Base-by-base conservation (phyloP, 2,329 filamentous ascomycete species). In the Thielaviopsis ethacetica region DNA sequence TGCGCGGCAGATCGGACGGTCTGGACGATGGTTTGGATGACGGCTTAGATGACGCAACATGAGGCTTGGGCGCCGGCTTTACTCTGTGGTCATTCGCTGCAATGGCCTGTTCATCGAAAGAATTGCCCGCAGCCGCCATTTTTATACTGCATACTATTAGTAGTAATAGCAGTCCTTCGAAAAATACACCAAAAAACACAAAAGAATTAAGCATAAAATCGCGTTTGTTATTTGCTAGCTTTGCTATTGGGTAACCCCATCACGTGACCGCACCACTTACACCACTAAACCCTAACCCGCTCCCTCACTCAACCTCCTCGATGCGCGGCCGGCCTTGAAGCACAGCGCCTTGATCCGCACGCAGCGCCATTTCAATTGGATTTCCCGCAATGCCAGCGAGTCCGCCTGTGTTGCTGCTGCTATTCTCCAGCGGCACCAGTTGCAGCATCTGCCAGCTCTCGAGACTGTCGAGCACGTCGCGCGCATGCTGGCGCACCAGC, bases 401-500 rank as follows among this genome's bases (percentile, higher is more conserved):
- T 57, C 44, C 60, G 60, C 52, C 67, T 64, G 38, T 63, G 69
- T 72, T 57, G 66, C 66, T 57, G 69, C 72, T 57, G 66, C 66
- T 57, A 72, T 59, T 26, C 63, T 66, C 22, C 22, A 70, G 62
- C 24, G 73, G 74, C 50, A 81, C 66, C 59, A 82, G 63, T 57
- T 68, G 73, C 58, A 77, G 74, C 67, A 84, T 69, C 60, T 76
- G 75, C 79, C 81, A 84, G 60, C 76, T 79, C 63, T 83, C 77
- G 62, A 89, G 66, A 54, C 79, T 84, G 67, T 88, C 85, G 12
- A 82, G 68, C n/a, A 84, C 82, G 64, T 83, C 83, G 34, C 70
- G 71, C 2, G 84, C 84, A 68, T 89, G 84, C 64, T 83, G 76
- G 62, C 76, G 76, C 12, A 87, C 85, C 50, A 90, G 70, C 0